Conservation (phyloP, 257 asterid genomes). For the Eustoma russellianum region DNA sequence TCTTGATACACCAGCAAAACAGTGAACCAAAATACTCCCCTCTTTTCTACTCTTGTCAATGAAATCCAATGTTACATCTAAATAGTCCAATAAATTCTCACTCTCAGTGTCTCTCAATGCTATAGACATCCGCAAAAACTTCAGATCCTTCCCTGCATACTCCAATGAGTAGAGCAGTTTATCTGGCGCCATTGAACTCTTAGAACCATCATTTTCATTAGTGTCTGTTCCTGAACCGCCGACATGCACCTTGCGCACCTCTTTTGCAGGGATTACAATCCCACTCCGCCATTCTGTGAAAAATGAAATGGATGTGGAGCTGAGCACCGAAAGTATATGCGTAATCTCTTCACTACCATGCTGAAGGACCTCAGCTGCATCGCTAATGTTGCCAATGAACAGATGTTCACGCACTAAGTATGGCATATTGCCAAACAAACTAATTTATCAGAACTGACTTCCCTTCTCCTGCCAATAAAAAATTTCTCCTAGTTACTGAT, state of each 20-base stretch:
- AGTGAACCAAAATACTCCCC: slow-evolving; percentile 89
- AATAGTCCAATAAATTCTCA: slow-evolving; percentile 73
- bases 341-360: slow-evolving; percentile 68
- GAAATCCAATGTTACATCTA: slow-evolving; percentile 85
- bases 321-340: slow-evolving; percentile 67
- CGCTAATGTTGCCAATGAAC: slow-evolving; percentile 73
- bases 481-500: no score
- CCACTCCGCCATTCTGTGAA: slow-evolving; percentile 88
- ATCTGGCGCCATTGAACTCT: slow-evolving; percentile 52
- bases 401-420: slow-evolving; percentile 75
- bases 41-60: slow-evolving; percentile 74
- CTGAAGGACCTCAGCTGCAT: slow-evolving; percentile 89
- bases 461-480: no score
- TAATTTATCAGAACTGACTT: not conserved
- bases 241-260: slow-evolving; percentile 67
- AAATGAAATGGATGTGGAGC: slow-evolving; percentile 80
- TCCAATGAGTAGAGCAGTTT: slow-evolving; percentile 75
- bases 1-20: slow-evolving; percentile 98
- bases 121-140: slow-evolving; percentile 78
- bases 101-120: slow-evolving; percentile 91
- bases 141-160: slow-evolving; percentile 86
- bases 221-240: slow-evolving; percentile 44
- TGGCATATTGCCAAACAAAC: slow-evolving; percentile 43
- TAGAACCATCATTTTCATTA: slow-evolving; percentile 35
- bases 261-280: slow-evolving; percentile 56